phyloP scores from a whole-genome alignment of 2,329 filamentous ascomycete genomes.

The Penicillium frequentans region DNA sequence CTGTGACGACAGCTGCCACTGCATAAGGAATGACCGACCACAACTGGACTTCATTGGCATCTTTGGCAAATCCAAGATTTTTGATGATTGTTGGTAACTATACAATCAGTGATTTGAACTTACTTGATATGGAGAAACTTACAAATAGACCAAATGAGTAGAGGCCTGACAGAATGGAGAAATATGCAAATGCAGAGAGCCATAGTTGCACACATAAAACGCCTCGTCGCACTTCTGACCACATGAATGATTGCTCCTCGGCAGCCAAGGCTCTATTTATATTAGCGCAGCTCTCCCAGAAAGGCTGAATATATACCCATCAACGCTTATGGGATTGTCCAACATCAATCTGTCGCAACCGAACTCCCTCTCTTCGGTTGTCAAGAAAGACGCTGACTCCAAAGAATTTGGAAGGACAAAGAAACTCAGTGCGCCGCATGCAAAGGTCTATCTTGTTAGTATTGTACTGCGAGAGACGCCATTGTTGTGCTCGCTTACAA shows the following conservation, averaged over 20 bases:
- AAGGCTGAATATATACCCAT: conserved; percentile 24
- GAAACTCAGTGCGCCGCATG: conserved; percentile 54
- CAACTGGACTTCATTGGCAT: conserved; percentile 59
- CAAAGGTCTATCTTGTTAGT: conserved; percentile 48
- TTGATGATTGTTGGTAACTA: conserved; percentile 65
- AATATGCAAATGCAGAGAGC: conserved; percentile 63
- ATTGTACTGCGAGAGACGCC: background rate
- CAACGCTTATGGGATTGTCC: conserved; percentile 30
- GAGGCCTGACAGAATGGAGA: conserved; percentile 57
- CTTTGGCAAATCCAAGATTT: conserved; percentile 54
- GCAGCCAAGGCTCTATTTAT: conserved; percentile 19
- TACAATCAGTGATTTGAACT: background rate
- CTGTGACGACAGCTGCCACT: conserved; percentile 57
- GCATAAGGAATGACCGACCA: conserved; percentile 67
- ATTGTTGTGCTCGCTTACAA: conserved; percentile 20
- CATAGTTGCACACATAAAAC: conserved; percentile 62
- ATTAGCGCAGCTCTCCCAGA: background rate
- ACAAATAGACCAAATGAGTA: conserved; percentile 67
- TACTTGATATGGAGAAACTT: conserved; percentile 4
- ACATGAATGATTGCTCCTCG: conserved; percentile 53
- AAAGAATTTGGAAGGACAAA: conserved; percentile 58
- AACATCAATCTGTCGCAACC: conserved; percentile 49
- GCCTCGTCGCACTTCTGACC: conserved; percentile 64
- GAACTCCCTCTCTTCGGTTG: conserved; percentile 51
- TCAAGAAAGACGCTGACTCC: conserved; percentile 56